Evolutionary conservation across 1,284 basidiomycete species (phyloP).

Genomic region (Omphalotus olearius): DNA sequence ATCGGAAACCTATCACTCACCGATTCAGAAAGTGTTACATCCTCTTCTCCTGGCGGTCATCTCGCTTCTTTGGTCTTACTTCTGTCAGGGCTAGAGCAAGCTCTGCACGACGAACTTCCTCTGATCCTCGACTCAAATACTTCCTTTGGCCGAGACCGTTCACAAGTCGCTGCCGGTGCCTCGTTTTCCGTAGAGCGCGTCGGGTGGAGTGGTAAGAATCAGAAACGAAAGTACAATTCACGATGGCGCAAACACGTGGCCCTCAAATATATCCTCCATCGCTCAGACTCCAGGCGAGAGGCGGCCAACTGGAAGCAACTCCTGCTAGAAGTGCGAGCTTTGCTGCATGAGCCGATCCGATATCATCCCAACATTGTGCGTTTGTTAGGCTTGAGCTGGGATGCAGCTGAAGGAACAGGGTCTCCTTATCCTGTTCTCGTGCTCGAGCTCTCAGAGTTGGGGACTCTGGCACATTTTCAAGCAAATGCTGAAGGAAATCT

Average conservation of each 20-base stretch:
- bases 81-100: conserved; percentile 4
- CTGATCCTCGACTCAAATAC: conserved; percentile 1
- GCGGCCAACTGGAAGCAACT: conserved; percentile 8
- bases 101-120: conserved; percentile 3
- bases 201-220: not conserved
- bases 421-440: conserved; percentile 9
- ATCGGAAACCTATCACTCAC: not conserved
- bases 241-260: conserved; percentile 10
- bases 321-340: conserved; percentile 6
- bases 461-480: conserved; percentile 10
- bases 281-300: not conserved
- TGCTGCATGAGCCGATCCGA: conserved; percentile 12
- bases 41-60: not conserved
- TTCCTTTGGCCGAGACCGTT: not conserved
- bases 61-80: conserved; percentile 6
- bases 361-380: conserved; percentile 14
- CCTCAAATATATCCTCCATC: conserved; percentile 7
- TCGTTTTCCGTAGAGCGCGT: conserved; percentile 8
- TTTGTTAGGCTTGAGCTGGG: conserved; percentile 12
- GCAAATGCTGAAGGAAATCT: not conserved
- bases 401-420: not conserved
- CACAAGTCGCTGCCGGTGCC: conserved; percentile 3
- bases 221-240: conserved; percentile 1
- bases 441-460: conserved; percentile 11
- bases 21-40: not conserved